A percentile compares a stretch with the other conserved stretches of the same genome.
These are phyloP conservation scores for Saturnispora diversa DNA, from an alignment of 805 yeast species.

Conservation along the genomic window DNA sequence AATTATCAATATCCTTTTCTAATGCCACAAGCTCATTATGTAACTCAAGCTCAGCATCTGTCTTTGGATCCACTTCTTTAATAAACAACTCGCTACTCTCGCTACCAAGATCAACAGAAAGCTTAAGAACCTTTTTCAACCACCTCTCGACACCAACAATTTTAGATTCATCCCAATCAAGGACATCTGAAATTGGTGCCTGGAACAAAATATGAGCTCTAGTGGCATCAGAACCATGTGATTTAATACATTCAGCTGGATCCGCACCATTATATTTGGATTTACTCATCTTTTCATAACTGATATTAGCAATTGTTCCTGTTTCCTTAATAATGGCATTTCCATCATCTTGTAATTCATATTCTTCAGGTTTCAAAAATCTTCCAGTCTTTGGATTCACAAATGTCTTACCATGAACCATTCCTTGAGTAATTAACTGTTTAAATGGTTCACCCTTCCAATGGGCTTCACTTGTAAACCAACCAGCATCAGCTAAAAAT, in stretches of 20 bases:
- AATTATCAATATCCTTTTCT: conserved; percentile 43
- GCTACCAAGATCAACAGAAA: conserved; percentile 7
- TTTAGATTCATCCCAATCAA: conserved; percentile 85
- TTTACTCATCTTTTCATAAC: conserved; percentile 93
- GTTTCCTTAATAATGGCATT: conserved; percentile 42
- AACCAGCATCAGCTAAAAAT: conserved; percentile 57
- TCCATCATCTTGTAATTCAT: conserved; percentile 35
- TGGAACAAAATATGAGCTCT: conserved; percentile 90
- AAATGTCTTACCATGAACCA: conserved; percentile 92
- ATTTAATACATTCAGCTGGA: conserved; percentile 64
- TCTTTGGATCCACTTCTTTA: conserved; percentile 16
- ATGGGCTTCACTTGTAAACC: conserved; percentile 48
- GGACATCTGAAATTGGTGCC: conserved; percentile 75
- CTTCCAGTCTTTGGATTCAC: conserved; percentile 63
- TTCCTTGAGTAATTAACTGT: conserved; percentile 84
- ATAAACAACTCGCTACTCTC: not conserved
- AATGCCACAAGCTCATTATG: conserved; percentile 50
- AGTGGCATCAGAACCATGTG: conserved; percentile 88
- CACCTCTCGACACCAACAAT: conserved; percentile 86
- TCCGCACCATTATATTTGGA: conserved; percentile 93
- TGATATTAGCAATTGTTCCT: conserved; percentile 43
- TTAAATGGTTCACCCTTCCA: conserved; percentile 72
- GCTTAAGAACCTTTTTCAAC: conserved; percentile 48
- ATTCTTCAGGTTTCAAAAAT: conserved; percentile 73
- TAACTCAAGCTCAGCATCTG: conserved; percentile 40